Percentiles rank a stretch among this genome's conserved stretches.
These are phyloP conservation scores for maize (Zea mays) DNA, from an alignment of 176 grass and related monocot species.

Conservation along the genomic window DNA sequence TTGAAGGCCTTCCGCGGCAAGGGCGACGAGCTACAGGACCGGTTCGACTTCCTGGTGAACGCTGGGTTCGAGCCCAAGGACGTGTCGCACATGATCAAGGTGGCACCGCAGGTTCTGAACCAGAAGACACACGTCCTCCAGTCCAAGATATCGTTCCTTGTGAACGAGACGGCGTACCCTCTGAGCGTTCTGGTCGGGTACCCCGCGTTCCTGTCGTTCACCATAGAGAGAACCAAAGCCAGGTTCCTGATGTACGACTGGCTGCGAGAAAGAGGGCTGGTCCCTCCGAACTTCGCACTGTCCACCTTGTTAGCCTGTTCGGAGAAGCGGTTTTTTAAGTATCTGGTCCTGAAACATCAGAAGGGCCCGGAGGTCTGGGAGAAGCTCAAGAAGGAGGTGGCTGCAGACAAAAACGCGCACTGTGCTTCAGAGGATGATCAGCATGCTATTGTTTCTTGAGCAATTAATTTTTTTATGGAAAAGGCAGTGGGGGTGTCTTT, in stretches of 20 bases:
- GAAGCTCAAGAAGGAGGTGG: conserved; percentile 44
- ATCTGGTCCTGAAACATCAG: conserved; percentile 38
- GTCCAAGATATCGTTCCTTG: conserved; percentile 57
- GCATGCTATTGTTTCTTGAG: neutral
- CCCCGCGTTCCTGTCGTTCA: conserved; percentile 55
- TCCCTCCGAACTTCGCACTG: conserved; percentile 37
- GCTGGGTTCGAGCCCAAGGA: conserved; percentile 50
- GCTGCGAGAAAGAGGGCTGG: conserved; percentile 52
- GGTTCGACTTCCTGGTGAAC: conserved; percentile 56
- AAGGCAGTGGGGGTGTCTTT: neutral
- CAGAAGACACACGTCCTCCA: conserved; percentile 56
- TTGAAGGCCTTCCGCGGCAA: conserved; percentile 57
- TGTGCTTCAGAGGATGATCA: conserved; percentile 33
- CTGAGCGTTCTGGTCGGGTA: conserved; percentile 48
- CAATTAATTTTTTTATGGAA: neutral
- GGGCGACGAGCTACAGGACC: conserved; percentile 60
- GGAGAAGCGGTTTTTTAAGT: conserved; percentile 40
- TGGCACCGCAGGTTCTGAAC: conserved; percentile 56
- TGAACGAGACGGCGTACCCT: conserved; percentile 50
- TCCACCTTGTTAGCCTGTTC: conserved; percentile 54
- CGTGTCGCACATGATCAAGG: conserved; percentile 50
- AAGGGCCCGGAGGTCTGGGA: conserved; percentile 53
- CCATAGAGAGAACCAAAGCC: conserved; percentile 45
- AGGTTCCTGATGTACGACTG: conserved; percentile 67
- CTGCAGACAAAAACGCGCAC: conserved; percentile 6